Conservation (phyloP, 768 basidiomycete genomes). For the Fibroporia radiculosa region DNA sequence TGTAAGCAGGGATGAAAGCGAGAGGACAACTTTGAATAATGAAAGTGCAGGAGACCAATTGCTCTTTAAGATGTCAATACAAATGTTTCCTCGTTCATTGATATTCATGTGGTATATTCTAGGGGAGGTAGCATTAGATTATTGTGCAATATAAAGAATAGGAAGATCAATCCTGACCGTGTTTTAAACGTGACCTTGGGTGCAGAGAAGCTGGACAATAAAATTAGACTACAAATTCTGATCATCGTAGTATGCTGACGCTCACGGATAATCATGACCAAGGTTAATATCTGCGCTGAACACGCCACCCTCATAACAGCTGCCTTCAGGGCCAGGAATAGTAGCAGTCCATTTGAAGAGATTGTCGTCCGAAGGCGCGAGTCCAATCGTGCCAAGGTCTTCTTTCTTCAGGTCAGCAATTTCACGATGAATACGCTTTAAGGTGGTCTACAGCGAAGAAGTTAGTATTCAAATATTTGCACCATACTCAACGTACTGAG, state of each 20-base stretch:
- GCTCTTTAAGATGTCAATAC: slow-evolving; percentile 87
- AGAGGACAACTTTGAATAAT: slow-evolving; percentile 90
- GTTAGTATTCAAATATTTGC: background rate
- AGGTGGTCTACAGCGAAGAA: slow-evolving; percentile 39
- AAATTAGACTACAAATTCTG: too few species aligned
- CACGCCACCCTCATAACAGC: slow-evolving; percentile 73
- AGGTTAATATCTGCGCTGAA: slow-evolving; percentile 64
- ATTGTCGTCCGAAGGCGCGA: slow-evolving; percentile 56
- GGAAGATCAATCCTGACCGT: too few species aligned
- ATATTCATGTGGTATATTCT: slow-evolving; percentile 93
- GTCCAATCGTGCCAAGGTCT: slow-evolving; percentile 66
- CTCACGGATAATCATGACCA: slow-evolving; percentile 74
- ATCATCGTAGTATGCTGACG: too few species aligned
- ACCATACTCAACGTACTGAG: slow-evolving; percentile 1
- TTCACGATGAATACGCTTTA: slow-evolving; percentile 81
- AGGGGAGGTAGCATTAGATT: background rate
- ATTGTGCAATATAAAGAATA: too few species aligned
- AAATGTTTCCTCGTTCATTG: slow-evolving; percentile 69
- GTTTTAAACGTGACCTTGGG: slow-evolving; percentile 73
- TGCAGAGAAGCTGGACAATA: slow-evolving; percentile 70
- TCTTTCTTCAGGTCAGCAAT: slow-evolving; percentile 76
- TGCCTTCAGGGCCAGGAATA: slow-evolving; percentile 78
- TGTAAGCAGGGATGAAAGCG: slow-evolving; percentile 84
- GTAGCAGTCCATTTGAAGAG: slow-evolving; percentile 69
- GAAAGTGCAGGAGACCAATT: slow-evolving; percentile 95